Base-by-base conservation (phyloP, 345 rosid genomes). In the Heritiera littoralis region DNA sequence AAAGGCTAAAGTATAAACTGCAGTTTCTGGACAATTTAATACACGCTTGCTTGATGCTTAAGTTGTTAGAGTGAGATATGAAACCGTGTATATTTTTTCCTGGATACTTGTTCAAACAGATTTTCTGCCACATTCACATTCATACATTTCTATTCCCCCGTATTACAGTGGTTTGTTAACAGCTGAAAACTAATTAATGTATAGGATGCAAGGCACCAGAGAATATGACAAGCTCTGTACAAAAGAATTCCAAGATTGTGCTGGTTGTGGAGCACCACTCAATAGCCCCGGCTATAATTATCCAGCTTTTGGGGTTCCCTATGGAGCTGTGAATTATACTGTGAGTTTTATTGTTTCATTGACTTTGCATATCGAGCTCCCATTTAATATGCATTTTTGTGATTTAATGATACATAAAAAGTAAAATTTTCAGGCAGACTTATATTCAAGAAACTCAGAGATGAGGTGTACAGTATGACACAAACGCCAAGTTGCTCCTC, bases 201-300 rank as follows among this genome's bases (percentile, higher is more conserved):
- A 17, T 40, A 78, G 80, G 74, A 56, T 56, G 30, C 75, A 49
- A 40, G 65, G 66, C 28, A 68, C 75, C 10, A 58, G 66, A 43
- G 23, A 28, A 8, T 28, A 23, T 56, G 75, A 78, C 54, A 78
- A 20, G 55, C 43, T 55, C 13, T 41, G 28, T n/a, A 35, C 61
- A 17, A 65, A 77, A 54, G 61, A 77, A 52, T 52, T 52, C 20
- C 64, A 54, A 38, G 59, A 49, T 23, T 77, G 73, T 66, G 35
- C 20, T 52, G 79, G 52, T 18, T 66, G 79, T 77, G 74, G 79
- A 38, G 64, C 63, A 35, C n/a, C 18, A n/a, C 40, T 77, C 10
- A 20, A n/a, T 41, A 66, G 18, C 54, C 15, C 54, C 4, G 56
- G 66, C 66, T 54, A 15, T 55, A 23, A 18, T 58, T 56, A 55